A percentile compares a stretch with the other conserved stretches of the same genome.
These are phyloP conservation scores for Ganoderma meredithae DNA, from an alignment of 1,284 basidiomycete genomes.

Conservation along the genomic window DNA sequence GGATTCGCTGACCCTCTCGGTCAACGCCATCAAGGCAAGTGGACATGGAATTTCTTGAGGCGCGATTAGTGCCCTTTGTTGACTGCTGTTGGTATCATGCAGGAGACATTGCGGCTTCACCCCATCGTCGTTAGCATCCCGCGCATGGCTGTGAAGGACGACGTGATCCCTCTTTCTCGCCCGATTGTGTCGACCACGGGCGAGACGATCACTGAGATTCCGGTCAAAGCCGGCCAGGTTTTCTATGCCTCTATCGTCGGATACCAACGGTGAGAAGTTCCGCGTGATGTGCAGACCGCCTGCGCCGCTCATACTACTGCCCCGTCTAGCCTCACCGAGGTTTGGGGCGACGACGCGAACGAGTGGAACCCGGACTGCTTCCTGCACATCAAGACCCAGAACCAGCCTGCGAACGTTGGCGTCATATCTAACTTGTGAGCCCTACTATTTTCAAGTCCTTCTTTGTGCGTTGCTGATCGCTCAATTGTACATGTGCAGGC, in stretches of 20 bases:
- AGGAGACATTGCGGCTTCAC: constrained; percentile 51
- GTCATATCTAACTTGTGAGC: constrained; percentile 60
- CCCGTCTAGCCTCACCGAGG: constrained; percentile 36
- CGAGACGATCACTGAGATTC: constrained; percentile 42
- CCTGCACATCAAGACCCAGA: constrained; percentile 41
- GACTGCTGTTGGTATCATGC: background rate
- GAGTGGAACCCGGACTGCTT: constrained; percentile 61
- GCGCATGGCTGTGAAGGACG: constrained; percentile 43
- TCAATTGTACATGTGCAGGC: constrained; percentile 2
- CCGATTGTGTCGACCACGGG: constrained; percentile 45
- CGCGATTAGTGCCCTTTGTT: too few relatives aligned
- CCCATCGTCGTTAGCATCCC: constrained; percentile 43
- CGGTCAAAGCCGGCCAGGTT: constrained; percentile 46
- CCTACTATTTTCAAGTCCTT: too few relatives aligned
- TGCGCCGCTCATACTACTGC: too few relatives aligned
- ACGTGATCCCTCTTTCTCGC: constrained; percentile 49
- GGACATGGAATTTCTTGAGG: background rate
- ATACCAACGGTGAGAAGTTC: constrained; percentile 43
- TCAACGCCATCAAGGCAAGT: constrained; percentile 30
- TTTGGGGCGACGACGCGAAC: constrained; percentile 60
- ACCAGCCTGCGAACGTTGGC: constrained; percentile 49
- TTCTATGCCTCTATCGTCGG: constrained; percentile 42
- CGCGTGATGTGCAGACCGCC: too few relatives aligned
- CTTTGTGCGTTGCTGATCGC: background rate
- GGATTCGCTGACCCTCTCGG: constrained; percentile 37